Evolutionary conservation across 2,329 filamentous ascomycete species (phyloP).

Genomic region (Passalora sequoiae): DNA sequence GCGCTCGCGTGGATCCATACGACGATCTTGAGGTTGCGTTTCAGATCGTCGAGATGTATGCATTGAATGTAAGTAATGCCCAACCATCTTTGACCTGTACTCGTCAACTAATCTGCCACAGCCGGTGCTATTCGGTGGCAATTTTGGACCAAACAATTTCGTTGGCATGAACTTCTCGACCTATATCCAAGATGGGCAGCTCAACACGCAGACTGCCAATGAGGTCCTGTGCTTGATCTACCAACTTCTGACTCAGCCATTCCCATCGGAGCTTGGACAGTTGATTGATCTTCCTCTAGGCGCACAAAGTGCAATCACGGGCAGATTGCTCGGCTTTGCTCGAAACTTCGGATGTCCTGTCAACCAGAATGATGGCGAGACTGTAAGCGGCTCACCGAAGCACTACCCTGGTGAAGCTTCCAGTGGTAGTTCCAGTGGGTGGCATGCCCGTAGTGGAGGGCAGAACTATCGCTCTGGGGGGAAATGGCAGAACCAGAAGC

Average conservation of each 20-base stretch:
- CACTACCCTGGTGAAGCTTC: too few species aligned
- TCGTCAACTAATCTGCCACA: too few species aligned
- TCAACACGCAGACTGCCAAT: constrained; percentile 26
- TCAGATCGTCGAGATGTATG: constrained; percentile 39
- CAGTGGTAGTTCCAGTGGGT: too few species aligned
- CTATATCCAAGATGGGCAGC: constrained; percentile 36
- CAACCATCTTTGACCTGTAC: constrained; percentile 18
- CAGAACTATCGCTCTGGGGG: too few species aligned
- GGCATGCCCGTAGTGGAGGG: too few species aligned
- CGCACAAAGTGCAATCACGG: constrained; percentile 4
- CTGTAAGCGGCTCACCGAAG: constrained; percentile 9
- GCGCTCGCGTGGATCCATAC: constrained; percentile 25
- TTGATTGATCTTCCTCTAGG: constrained; percentile 15
- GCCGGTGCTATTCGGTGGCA: constrained; percentile 41
- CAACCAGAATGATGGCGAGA: constrained; percentile 14
- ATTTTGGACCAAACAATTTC: constrained; percentile 14
- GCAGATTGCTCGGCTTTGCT: constrained; percentile 7
- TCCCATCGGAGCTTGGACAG: constrained; percentile 14
- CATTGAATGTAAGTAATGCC: constrained; percentile 25
- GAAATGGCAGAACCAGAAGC: too few species aligned
- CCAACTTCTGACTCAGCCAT: constrained; percentile 29
- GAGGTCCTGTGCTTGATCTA: constrained; percentile 39
- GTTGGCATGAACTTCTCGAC: constrained; percentile 29
- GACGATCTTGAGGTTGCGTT: constrained; percentile 29
- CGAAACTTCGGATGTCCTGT: constrained; percentile 17